phyloP scores from a whole-genome alignment of 208 protist genomes.

The Jaenimonas drosophilae region DNA sequence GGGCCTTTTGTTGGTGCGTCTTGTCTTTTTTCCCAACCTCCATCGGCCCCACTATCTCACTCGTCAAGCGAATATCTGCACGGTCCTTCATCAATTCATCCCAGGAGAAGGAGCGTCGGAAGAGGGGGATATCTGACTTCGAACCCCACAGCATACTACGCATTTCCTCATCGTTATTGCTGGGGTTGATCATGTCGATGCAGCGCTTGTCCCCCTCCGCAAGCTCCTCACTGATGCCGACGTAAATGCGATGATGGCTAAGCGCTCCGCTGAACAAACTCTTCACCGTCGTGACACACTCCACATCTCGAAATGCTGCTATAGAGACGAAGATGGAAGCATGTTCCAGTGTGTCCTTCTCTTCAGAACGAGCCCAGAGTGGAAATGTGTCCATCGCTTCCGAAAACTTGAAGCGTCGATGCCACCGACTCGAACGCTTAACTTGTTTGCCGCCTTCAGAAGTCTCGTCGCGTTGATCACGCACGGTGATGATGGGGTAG shows the following conservation, averaged over 20 bases:
- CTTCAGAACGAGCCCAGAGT: conserved; percentile 9
- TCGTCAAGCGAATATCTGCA: too few species aligned
- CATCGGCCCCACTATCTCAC: too few species aligned
- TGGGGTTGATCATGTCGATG: conserved; percentile 5
- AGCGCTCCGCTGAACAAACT: conserved; percentile 45
- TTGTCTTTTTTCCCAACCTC: too few species aligned
- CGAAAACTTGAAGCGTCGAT: conserved; percentile 8
- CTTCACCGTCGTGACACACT: conserved; percentile 80
- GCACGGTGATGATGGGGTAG: not conserved
- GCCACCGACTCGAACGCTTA: not conserved
- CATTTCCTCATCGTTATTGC: not conserved
- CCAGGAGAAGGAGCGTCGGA: not conserved
- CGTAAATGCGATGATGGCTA: conserved; percentile 47
- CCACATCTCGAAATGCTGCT: conserved; percentile 73
- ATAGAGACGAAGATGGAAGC: conserved; percentile 87
- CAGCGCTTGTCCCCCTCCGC: conserved; percentile 19
- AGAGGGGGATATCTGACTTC: not conserved
- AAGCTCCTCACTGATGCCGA: conserved; percentile 81
- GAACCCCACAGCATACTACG: conserved; percentile 20
- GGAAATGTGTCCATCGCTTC: conserved; percentile 13
- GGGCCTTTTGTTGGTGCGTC: too few species aligned
- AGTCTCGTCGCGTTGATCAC: not conserved
- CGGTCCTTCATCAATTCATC: too few species aligned
- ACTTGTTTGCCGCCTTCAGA: not conserved
- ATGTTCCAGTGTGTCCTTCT: conserved; percentile 17